Evolutionary conservation across 169 alveolate species (phyloP).

Genomic region (Plasmodium ovale): DNA sequence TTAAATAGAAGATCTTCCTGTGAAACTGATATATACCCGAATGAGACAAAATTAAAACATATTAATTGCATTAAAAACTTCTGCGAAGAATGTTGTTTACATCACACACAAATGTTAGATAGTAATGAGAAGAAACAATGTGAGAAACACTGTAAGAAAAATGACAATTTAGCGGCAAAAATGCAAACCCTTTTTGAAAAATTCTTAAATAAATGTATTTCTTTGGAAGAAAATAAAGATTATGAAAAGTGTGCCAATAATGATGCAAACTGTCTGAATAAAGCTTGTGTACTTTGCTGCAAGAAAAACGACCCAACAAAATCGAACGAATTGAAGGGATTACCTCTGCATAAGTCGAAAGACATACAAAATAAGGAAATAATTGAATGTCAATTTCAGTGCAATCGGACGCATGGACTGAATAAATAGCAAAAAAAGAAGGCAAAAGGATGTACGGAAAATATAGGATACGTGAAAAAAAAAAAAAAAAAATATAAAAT

Average conservation of each 20-base stretch:
- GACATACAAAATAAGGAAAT: slow-evolving; percentile 62
- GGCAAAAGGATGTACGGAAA: background rate
- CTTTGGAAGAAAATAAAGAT: slow-evolving; percentile 63
- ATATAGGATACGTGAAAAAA: background rate
- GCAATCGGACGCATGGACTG: slow-evolving; percentile 26
- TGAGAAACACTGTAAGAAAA: slow-evolving; percentile 79
- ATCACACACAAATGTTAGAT: slow-evolving; percentile 83
- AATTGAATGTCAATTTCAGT: slow-evolving; percentile 71
- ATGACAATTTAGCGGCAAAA: slow-evolving; percentile 76
- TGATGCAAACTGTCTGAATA: slow-evolving; percentile 36
- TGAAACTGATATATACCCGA: slow-evolving; percentile 77
- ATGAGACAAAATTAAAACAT: slow-evolving; percentile 77
- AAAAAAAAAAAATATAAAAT: background rate
- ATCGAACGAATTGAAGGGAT: slow-evolving; percentile 30
- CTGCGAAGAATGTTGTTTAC: slow-evolving; percentile 83
- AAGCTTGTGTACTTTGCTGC: slow-evolving; percentile 60
- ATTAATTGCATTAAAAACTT: slow-evolving; percentile 79
- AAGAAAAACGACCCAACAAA: slow-evolving; percentile 16
- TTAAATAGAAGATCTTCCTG: slow-evolving; percentile 79
- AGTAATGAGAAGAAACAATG: slow-evolving; percentile 80
- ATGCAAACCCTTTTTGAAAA: slow-evolving; percentile 69
- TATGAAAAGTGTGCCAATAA: slow-evolving; percentile 48
- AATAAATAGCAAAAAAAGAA: background rate
- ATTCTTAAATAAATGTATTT: slow-evolving; percentile 66
- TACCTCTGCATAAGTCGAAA: slow-evolving; percentile 46